These are phyloP conservation scores for Zygoascus meyerae DNA, from an alignment of 1,139 yeast species.

Conservation along the genomic window DNA sequence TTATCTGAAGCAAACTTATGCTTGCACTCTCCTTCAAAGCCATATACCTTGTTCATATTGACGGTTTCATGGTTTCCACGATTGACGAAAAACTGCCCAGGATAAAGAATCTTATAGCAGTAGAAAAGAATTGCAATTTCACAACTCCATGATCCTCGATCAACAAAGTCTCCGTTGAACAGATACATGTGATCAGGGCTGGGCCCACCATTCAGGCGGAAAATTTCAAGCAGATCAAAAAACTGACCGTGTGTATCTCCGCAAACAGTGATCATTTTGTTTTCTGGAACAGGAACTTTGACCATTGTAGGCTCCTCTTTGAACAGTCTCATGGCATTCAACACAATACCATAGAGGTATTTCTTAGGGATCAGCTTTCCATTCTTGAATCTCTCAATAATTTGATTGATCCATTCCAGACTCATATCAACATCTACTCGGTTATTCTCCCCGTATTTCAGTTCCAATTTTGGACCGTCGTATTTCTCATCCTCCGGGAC, in stretches of 20 bases:
- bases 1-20: conserved; percentile 71
- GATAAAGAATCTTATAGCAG: conserved; percentile 71
- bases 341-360: conserved; percentile 77
- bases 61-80: conserved; percentile 97
- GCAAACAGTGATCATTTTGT: conserved; percentile 62
- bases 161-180: conserved; percentile 97
- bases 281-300: conserved; percentile 50
- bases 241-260: conserved; percentile 99
- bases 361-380: conserved; percentile 74
- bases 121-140: conserved; percentile 86
- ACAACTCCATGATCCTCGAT: conserved; percentile 97
- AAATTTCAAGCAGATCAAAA: conserved; percentile 78
- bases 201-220: conserved; percentile 66
- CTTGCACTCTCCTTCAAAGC: conserved; percentile 94
- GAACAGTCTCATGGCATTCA: conserved; percentile 64
- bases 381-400: conserved; percentile 63
- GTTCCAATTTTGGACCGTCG: conserved; percentile 56
- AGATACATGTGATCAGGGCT: conserved; percentile 63
- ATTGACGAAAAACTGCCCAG: conserved; percentile 67
- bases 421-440: conserved; percentile 31
- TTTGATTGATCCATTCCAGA: conserved; percentile 52
- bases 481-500: conserved; percentile 53
- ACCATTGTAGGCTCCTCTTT: conserved; percentile 66
- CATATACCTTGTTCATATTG: conserved; percentile 95
- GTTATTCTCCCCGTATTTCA: conserved; percentile 33